These are phyloP conservation scores for Annulohypoxylon maeteangense DNA, from an alignment of 495 filamentous ascomycete genomes.

Conservation along the genomic window DNA sequence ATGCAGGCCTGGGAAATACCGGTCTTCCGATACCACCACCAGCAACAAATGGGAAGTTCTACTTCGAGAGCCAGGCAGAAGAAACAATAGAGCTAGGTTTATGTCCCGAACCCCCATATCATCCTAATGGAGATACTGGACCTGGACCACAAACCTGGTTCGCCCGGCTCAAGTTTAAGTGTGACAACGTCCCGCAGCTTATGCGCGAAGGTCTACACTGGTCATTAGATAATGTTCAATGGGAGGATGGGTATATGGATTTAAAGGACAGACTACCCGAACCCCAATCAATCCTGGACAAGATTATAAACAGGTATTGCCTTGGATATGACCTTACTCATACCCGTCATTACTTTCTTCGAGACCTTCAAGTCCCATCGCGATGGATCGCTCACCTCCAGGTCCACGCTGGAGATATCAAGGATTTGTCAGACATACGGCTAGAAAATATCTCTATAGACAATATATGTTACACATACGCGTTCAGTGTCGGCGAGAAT, in stretches of 20 bases:
- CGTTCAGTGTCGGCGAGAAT: not conserved
- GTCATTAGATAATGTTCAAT: not conserved
- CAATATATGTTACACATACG: not conserved
- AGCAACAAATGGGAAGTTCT: not conserved
- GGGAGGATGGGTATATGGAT: not conserved
- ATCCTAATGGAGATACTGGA: not conserved
- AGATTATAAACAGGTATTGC: not conserved
- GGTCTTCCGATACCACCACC: not conserved
- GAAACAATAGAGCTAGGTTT: not conserved
- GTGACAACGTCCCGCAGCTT: not conserved
- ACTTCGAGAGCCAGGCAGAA: not conserved
- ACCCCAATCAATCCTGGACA: not conserved
- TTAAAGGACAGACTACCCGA: not conserved
- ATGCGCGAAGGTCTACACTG: slow-evolving; percentile 10
- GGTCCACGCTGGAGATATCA: not conserved
- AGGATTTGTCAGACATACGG: not conserved
- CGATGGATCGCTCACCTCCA: not conserved
- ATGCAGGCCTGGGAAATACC: not conserved
- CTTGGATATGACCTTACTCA: not conserved
- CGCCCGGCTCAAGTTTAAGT: not conserved
- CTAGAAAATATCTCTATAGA: not conserved
- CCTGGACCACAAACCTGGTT: not conserved
- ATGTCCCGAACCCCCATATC: not conserved
- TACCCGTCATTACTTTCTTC: not conserved
- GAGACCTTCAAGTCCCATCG: not conserved